Base-by-base conservation (phyloP, 2,329 filamentous ascomycete genomes). In the Pestalotiopsis sp. region DNA sequence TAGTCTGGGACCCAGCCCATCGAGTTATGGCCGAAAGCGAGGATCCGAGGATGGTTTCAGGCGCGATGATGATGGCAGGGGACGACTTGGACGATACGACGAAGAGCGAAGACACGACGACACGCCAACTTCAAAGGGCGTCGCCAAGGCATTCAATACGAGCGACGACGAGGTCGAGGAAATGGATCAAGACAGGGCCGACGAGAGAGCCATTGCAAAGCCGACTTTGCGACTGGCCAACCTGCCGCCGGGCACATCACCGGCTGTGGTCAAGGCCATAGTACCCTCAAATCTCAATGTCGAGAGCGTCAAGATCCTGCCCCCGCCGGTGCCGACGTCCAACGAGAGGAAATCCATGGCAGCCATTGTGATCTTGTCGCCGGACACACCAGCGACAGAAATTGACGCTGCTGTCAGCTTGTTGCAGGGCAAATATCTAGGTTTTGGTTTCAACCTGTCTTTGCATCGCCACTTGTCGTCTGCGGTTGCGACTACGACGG, bases 401-500 rank as follows among this genome's bases (percentile, higher is more conserved):
- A 94, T 98, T 66, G 94, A 98, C 74, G 85, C 88, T 3, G 88
- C 91, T 0, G 92, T 97, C 65, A 95, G 90, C 75, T 81, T 87
- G 3, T 81, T 97, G 39, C 93, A 97, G 75, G 94, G 96, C 71
- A 89, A 87, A 71, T 97, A 98, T 76, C 82, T 97, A 17, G 94
- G 94, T 17, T 94, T 89, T 76, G 94, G 94, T 4, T 94, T 91
- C 81, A 91, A 94, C 78, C 83, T 98, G 2, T 91, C 88, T 6
- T 85, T 97, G 58, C 93, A 94, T 69, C 86, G 94, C 10, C 92
- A 97, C 80, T 85, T 97, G 3, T 97, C 94, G 0, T 97, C 94
- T 2, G 89, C 91, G 1, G 85, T 92, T n/a, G 78, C 84, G 26
- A 82, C 85, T 5, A 79, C 85, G 1, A 72, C 77, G 1, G 74